A percentile compares a stretch with the other conserved stretches of the same genome.
Conservation (phyloP, 305 asterid genomes). For the Fraxinus velutina region DNA sequence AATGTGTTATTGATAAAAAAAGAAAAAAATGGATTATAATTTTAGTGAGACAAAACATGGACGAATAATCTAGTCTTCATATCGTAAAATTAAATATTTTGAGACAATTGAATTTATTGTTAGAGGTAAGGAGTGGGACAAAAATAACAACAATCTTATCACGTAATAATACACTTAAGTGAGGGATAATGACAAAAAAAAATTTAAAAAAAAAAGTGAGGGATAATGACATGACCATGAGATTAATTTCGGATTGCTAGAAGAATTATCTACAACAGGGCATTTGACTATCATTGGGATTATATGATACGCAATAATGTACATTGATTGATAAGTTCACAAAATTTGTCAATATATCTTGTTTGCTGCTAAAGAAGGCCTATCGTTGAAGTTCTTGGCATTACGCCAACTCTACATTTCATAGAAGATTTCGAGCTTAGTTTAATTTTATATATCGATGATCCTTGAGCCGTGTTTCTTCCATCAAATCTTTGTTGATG, state of each 20-base stretch:
- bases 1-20: too few relatives aligned
- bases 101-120: neutral
- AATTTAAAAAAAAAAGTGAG: too few relatives aligned
- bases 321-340: neutral
- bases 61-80: neutral
- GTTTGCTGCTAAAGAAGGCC: neutral
- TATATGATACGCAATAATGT: neutral
- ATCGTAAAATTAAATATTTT: neutral
- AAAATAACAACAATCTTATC: neutral
- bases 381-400: neutral
- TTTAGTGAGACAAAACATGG: too few relatives aligned
- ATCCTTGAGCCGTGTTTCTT: too few relatives aligned
- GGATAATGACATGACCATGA: neutral
- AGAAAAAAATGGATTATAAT: too few relatives aligned
- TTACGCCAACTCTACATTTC: neutral
- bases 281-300: neutral
- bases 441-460: neutral
- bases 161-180: neutral
- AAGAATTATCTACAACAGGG: neutral
- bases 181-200: neutral
- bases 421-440: neutral
- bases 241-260: neutral
- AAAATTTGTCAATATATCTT: neutral
- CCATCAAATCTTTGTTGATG: neutral
- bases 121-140: neutral